Evolutionary conservation across 2,329 filamentous ascomycete species (phyloP).

Genomic region (Drechslera avenae): DNA sequence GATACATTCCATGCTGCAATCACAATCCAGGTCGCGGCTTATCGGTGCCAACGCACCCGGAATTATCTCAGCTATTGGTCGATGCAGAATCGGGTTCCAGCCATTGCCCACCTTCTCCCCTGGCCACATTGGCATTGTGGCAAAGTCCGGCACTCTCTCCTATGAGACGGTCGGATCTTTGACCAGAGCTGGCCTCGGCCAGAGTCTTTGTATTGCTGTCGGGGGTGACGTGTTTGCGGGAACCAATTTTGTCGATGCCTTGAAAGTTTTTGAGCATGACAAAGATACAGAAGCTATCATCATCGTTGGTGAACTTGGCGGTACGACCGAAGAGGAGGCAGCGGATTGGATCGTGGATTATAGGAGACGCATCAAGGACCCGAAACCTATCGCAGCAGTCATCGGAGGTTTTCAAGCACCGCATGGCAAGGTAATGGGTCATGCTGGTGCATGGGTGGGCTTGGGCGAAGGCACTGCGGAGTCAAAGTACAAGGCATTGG

Average conservation of each 20-base stretch:
- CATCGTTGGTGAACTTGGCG: constrained; percentile 74
- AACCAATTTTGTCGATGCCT: constrained; percentile 73
- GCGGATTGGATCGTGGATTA: constrained; percentile 76
- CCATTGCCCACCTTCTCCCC: constrained; percentile 73
- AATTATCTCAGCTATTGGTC: constrained; percentile 74
- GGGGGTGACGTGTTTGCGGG: constrained; percentile 77
- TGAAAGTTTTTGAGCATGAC: constrained; percentile 69
- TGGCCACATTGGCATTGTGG: constrained; percentile 74
- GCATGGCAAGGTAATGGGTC: constrained; percentile 73
- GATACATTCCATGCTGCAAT: constrained; percentile 72
- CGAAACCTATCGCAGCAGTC: constrained; percentile 77
- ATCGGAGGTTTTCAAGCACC: constrained; percentile 70
- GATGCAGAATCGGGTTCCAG: constrained; percentile 76
- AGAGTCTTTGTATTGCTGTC: constrained; percentile 78
- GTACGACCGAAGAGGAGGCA: constrained; percentile 70
- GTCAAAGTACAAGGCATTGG: constrained; percentile 70
- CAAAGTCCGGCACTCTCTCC: constrained; percentile 80
- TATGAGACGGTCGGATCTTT: constrained; percentile 80
- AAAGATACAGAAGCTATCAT: constrained; percentile 73
- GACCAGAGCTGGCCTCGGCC: constrained; percentile 73
- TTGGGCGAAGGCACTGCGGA: constrained; percentile 68
- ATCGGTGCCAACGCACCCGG: constrained; percentile 83
- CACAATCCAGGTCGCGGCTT: constrained; percentile 72
- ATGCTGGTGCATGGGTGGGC: constrained; percentile 74
- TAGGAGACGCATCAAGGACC: constrained; percentile 59